Evolutionary conservation across 805 yeast species (phyloP).

Genomic region (Millerago galiae): DNA sequence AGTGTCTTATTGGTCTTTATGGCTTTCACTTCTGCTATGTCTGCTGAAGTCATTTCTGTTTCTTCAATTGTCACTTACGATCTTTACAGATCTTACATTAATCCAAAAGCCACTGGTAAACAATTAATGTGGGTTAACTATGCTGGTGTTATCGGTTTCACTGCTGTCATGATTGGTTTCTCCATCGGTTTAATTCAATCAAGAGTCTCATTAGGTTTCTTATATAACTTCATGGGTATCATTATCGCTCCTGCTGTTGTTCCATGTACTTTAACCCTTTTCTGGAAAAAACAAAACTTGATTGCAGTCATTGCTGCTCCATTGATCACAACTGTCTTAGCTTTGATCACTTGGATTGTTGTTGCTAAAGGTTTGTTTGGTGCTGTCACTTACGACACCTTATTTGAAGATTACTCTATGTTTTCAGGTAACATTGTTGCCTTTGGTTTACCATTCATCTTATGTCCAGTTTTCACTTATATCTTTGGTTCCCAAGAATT

Average conservation of each 20-base stretch:
- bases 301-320: constrained; percentile 74
- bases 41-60: constrained; percentile 85
- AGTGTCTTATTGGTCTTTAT: constrained; percentile 73
- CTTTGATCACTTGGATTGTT: constrained; percentile 64
- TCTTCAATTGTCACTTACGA: constrained; percentile 84
- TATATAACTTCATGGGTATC: constrained; percentile 85
- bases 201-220: constrained; percentile 78
- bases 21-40: constrained; percentile 91
- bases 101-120: constrained; percentile 74
- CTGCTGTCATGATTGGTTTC: constrained; percentile 70
- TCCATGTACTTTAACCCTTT: constrained; percentile 62
- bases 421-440: constrained; percentile 85
- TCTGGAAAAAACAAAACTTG: constrained; percentile 57
- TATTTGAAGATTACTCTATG: constrained; percentile 89
- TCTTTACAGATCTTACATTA: constrained; percentile 71
- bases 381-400: constrained; percentile 39
- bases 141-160: constrained; percentile 28
- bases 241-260: constrained; percentile 82
- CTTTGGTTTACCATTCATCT: constrained; percentile 60
- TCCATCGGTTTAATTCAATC: constrained; percentile 79
- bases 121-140: constrained; percentile 43
- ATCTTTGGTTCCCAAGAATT: constrained; percentile 69
- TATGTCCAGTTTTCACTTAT: constrained; percentile 59
- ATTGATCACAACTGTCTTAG: constrained; percentile 65
- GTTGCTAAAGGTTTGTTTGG: constrained; percentile 40